phyloP scores from a whole-genome alignment of 495 filamentous ascomycete species.

The Pseudevernia furfuracea region DNA sequence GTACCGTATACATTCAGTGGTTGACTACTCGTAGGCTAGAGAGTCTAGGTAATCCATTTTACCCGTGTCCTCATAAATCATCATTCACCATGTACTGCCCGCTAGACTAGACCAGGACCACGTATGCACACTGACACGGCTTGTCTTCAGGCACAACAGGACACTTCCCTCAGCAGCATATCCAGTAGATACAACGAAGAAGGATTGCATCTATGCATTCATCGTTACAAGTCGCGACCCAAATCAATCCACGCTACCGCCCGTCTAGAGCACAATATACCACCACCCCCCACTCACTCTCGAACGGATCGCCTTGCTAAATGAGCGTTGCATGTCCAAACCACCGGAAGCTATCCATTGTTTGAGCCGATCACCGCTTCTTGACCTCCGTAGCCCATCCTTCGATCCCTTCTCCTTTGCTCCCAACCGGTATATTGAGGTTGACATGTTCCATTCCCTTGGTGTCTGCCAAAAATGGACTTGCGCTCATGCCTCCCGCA shows the following conservation, averaged over 20 bases:
- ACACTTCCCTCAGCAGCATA: conserved; percentile 2
- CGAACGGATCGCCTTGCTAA: conserved; percentile 1
- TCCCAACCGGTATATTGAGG: conserved; percentile 66
- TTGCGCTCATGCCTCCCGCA: conserved; percentile 86
- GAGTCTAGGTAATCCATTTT: background rate
- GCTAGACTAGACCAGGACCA: background rate
- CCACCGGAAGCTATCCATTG: background rate
- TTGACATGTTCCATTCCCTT: conserved; percentile 78
- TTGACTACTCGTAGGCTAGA: too few species aligned
- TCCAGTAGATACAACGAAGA: conserved; percentile 8
- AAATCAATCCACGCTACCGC: conserved; percentile 4
- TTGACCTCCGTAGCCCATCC: conserved; percentile 90
- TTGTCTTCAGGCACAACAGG: background rate
- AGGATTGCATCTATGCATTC: conserved; percentile 5
- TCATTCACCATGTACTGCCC: background rate
- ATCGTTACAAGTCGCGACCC: conserved; percentile 7
- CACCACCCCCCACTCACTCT: background rate
- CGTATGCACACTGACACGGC: background rate
- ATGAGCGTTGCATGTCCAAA: conserved; percentile 7
- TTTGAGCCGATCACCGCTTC: conserved; percentile 50
- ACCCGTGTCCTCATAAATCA: background rate
- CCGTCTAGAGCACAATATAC: conserved; percentile 7
- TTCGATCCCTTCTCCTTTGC: conserved; percentile 86
- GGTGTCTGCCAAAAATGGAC: conserved; percentile 72
- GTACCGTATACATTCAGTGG: too few species aligned